These are phyloP conservation scores for Lumnitzera littorea DNA, from an alignment of 345 rosid species.

Conservation along the genomic window DNA sequence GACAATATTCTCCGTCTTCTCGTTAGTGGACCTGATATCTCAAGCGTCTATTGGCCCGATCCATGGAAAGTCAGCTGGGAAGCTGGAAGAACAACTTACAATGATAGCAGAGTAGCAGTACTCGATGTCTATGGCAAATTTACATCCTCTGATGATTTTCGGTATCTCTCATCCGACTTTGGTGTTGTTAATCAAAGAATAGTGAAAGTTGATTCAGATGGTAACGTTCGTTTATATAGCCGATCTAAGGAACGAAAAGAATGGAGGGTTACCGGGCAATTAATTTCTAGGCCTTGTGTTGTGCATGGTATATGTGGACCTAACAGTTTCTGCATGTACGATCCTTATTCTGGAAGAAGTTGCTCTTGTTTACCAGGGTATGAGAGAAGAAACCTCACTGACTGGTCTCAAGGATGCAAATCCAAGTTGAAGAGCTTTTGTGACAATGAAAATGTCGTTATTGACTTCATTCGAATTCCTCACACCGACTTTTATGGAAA, in stretches of 20 bases:
- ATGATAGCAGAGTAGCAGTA: constrained; percentile 12
- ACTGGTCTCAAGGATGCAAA: constrained; percentile 23
- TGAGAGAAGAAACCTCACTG: constrained; percentile 1
- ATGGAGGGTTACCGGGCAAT: constrained; percentile 13
- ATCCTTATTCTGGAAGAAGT: constrained; percentile 12
- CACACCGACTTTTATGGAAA: constrained; percentile 10
- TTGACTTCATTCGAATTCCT: background rate
- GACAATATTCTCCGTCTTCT: constrained; percentile 25
- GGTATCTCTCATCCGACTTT: constrained; percentile 1
- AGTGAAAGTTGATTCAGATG: constrained; percentile 8
- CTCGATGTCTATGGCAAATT: constrained; percentile 9
- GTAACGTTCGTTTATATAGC: constrained; percentile 14
- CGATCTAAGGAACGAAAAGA: background rate
- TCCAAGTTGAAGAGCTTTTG: constrained; percentile 8
- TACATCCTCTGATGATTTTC: constrained; percentile 10
- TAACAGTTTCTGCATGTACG: constrained; percentile 20
- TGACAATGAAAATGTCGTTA: background rate
- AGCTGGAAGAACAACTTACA: constrained; percentile 20
- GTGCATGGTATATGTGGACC: constrained; percentile 30
- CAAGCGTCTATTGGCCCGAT: constrained; percentile 25
- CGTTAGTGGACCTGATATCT: constrained; percentile 11
- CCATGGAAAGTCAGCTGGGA: constrained; percentile 15
- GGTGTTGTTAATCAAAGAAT: constrained; percentile 3
- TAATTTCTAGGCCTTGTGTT: constrained; percentile 13
- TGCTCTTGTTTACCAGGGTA: constrained; percentile 21